Conservation (phyloP, 257 asterid species). For the Paraleonurus japonicus region DNA sequence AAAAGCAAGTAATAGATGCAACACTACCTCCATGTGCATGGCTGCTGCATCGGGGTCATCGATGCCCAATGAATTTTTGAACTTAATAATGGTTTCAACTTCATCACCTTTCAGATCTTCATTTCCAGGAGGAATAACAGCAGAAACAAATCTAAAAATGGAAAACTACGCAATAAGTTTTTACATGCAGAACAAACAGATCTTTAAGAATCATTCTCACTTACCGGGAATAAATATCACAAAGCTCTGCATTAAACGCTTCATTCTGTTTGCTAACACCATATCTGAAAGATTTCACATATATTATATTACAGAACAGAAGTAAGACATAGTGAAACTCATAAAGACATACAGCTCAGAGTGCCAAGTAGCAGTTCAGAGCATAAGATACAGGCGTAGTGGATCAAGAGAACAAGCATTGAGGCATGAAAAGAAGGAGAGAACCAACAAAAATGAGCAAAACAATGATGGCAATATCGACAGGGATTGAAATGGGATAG, state of each 20-base stretch:
- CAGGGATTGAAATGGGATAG: background rate
- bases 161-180: conserved; percentile 3
- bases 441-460: background rate
- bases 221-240: conserved; percentile 88
- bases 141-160: conserved; percentile 61
- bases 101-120: conserved; percentile 91
- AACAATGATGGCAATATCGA: background rate
- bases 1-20: conserved; percentile 16
- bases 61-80: conserved; percentile 84
- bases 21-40: conserved; percentile 93
- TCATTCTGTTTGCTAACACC: conserved; percentile 92
- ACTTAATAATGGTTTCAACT: conserved; percentile 73
- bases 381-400: background rate
- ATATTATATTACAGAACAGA: background rate
- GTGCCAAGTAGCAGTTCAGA: background rate
- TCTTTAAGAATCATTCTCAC: conserved; percentile 18
- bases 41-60: conserved; percentile 99
- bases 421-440: background rate
- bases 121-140: conserved; percentile 74
- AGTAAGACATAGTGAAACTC: background rate
- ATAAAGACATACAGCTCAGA: background rate
- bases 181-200: conserved; percentile 16
- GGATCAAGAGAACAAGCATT: background rate
- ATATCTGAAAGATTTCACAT: conserved; percentile 49
- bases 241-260: conserved; percentile 84